These are phyloP conservation scores for Dicorynia guianensis DNA, from an alignment of 306 rosid species.

Conservation along the genomic window DNA sequence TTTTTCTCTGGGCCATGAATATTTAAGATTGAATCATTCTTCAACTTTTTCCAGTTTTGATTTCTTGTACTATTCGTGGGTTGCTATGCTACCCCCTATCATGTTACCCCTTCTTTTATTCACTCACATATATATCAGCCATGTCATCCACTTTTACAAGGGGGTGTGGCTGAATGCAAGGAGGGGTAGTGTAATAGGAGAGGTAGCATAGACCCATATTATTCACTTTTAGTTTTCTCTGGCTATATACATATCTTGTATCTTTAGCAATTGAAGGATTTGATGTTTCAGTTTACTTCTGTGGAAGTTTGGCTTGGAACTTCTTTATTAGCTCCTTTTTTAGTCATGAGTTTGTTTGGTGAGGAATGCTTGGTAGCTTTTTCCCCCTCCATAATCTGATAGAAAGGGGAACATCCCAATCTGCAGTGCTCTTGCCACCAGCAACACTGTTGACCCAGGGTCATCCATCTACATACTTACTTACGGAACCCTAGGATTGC, in stretches of 20 bases:
- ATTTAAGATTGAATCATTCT: slow-evolving; percentile 7
- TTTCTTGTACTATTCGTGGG: neutral
- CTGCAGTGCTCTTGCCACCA: neutral
- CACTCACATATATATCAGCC: too few relatives aligned
- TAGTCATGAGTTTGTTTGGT: neutral
- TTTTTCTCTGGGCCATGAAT: neutral
- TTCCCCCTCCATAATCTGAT: neutral
- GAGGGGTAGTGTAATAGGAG: too few relatives aligned
- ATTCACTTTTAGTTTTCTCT: neutral
- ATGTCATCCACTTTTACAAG: too few relatives aligned
- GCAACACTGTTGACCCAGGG: neutral
- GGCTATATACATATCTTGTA: slow-evolving; percentile 2
- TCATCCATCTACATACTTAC: neutral
- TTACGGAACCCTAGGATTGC: too few relatives aligned
- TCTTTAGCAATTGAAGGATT: slow-evolving; percentile 24
- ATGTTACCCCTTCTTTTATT: too few relatives aligned
- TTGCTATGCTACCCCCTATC: too few relatives aligned
- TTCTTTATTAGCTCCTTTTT: slow-evolving; percentile 7
- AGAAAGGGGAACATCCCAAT: neutral
- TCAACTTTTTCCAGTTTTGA: slow-evolving; percentile 6
- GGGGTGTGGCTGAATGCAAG: too few relatives aligned
- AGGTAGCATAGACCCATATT: neutral
- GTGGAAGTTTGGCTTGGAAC: neutral
- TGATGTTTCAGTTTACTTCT: neutral
- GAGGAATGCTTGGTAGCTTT: neutral